Evolutionary conservation across 2,329 filamentous ascomycete species (phyloP), one percentile per base, ranked within the genome.

Genomic region (Dactylella cylindrospora): DNA sequence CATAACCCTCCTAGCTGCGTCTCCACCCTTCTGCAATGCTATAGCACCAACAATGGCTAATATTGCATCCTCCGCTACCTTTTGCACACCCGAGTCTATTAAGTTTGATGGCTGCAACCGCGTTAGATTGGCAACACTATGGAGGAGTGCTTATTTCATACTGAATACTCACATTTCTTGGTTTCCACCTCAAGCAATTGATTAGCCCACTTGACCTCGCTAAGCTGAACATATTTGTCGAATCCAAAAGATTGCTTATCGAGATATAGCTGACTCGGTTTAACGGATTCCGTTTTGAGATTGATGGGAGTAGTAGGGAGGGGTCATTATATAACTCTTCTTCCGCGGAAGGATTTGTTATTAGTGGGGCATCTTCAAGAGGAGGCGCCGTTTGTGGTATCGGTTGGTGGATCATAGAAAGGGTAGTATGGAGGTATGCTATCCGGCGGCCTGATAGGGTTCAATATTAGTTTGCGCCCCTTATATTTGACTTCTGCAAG

Each of bases 41-140:
- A 98, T 74, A 8, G 93, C 93, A 17, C 93, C 93, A 36, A 97
- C 76, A 51, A 98, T 85, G 38, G 90, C 88, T 71, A 90, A 88
- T 51, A 98, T 70, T 2, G 88, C 82, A 64, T 89, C 84, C 41
- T 85, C 81, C 51, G 95, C 76, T 19, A 97, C 84, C 3, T 84
- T 77, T 20, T 88, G 80, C 22, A 86, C 73, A 67, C 93, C 93
- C 0, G 89, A 95, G 13, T 76, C 75, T 45, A 79, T 72, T 49
- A 95, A 78, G 68, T 90, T 84, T 64, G 84, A 76, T 17, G 83
- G 80, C 80, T 84, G 64, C 12, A n/a, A 35, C 26, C 44, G 47
- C 5, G 25, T 26, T 5, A 61, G 31, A 26, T 31, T 40, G 13
- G 28, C 15, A 60, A 59, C 19, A 19, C 22, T 20, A 2, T 20